Base-by-base conservation (phyloP, 345 rosid genomes). In the Eutrema japonicum region DNA sequence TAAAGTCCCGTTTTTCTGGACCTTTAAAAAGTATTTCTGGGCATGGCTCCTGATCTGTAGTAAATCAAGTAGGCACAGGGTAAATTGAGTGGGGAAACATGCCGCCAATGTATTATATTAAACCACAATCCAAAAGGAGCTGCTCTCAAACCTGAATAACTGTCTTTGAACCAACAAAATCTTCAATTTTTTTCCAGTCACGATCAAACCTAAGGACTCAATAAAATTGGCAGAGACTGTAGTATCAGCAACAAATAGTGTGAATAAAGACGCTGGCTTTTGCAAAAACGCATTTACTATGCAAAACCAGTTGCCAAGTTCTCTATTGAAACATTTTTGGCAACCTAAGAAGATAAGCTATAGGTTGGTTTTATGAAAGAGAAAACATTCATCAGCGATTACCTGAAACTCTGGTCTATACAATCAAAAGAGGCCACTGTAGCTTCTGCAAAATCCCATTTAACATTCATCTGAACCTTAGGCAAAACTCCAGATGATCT, bases 141-240 rank as follows among this genome's bases (percentile, higher is more conserved):
- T 45, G 63, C 58, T 57, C 47, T n/a, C 46, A 42, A 70, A 89
- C 97, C 97, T 91, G 97, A 64, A 91, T 89, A 13, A 86, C 93
- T 37, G 97, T 87, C 86, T 89, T 91, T 29, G 97, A 91, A 61
- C 97, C 97, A 61, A 91, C 49, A 74, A 91, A 91, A 11, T 90
- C 96, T 86, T 91, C 93, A 41, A 91, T 91, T 67, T 87, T 91
- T 74, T 89, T 91, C 97, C 97, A 91, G 78, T 91, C 97, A 27
- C 96, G 96, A 50, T 91, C 97, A 84, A 89, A 91, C 62, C 97
- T 91, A 71, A n/a, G 11, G 27, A 45, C 16, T 14, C 36, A 61
- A 53, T 29, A 50, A 42, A 32, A 74, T 38, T 48, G 27, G 3
- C 53, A 65, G 22, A 66, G 36, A 36, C 47, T 1, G 26, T 14